Conservation (phyloP, 257 asterid species). For the Gentiana straminea region DNA sequence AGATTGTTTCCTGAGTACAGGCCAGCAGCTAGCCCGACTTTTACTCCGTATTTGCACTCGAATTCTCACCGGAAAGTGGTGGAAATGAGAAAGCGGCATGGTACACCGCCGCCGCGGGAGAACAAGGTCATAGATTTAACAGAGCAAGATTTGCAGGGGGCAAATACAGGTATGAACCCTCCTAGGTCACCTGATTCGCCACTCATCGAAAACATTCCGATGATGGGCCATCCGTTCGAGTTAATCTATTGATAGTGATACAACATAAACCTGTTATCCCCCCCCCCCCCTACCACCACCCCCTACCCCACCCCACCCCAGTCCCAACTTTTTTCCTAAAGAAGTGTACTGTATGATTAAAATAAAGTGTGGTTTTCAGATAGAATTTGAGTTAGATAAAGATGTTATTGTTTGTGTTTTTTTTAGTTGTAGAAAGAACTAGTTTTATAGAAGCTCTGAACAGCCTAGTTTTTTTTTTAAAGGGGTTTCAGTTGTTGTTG, state of each 20-base stretch:
- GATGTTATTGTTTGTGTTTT: slow-evolving; percentile 2
- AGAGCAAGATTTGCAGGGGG: no score
- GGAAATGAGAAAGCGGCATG: slow-evolving; percentile 16
- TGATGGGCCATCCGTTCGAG: slow-evolving; percentile 36
- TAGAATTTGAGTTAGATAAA: slow-evolving; percentile 5
- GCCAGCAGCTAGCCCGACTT: slow-evolving; percentile 83
- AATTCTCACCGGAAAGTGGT: slow-evolving; percentile 18
- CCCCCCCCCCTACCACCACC: neutral
- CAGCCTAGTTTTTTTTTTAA: slow-evolving; percentile 2
- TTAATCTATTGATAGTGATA: slow-evolving; percentile 17
- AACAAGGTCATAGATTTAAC: no score
- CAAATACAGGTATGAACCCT: no score
- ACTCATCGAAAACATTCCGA: slow-evolving; percentile 32
- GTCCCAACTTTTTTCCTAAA: neutral
- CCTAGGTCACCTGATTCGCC: slow-evolving; percentile 21
- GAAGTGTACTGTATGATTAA: slow-evolving; percentile 3
- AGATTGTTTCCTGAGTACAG: slow-evolving; percentile 77
- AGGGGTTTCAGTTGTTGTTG: slow-evolving; percentile 6
- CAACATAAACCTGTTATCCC: no score
- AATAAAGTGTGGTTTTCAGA: neutral
- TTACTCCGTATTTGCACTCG: slow-evolving; percentile 68
- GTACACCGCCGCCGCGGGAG: slow-evolving; percentile 1
- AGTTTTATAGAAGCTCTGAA: neutral
- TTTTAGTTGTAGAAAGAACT: neutral
- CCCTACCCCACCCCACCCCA: neutral